phyloP scores from a whole-genome alignment of 495 filamentous ascomycete species.

The Stereocaulon alpinum region DNA sequence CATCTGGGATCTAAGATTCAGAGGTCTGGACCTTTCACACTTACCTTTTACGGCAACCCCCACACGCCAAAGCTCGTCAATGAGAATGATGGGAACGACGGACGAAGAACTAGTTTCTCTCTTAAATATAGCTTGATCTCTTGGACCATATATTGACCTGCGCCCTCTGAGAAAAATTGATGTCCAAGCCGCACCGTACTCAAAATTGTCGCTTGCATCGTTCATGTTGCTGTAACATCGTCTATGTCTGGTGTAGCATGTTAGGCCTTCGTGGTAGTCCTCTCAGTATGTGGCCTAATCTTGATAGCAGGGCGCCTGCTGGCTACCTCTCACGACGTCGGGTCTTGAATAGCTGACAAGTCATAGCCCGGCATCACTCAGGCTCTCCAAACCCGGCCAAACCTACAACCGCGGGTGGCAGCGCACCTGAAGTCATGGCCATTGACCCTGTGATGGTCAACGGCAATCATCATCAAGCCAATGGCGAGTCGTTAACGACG shows the following conservation, averaged over 20 bases:
- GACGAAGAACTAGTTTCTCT: too few relatives aligned
- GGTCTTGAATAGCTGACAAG: not conserved
- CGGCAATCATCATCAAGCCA: not conserved
- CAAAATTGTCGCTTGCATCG: not conserved
- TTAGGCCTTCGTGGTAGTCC: constrained; percentile 8
- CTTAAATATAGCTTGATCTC: too few relatives aligned
- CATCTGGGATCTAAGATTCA: not conserved
- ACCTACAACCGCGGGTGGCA: not conserved
- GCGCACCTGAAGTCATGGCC: not conserved
- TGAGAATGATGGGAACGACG: too few relatives aligned
- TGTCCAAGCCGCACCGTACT: not conserved
- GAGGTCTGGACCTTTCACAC: not conserved
- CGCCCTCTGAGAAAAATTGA: not conserved
- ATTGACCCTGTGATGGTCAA: not conserved
- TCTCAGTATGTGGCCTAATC: constrained; percentile 1
- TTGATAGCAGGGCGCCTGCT: not conserved
- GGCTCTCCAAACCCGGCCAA: not conserved
- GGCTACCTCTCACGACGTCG: not conserved
- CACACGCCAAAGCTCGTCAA: too few relatives aligned
- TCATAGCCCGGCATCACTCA: constrained; percentile 5
- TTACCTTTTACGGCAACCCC: not conserved
- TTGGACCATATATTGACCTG: not conserved
- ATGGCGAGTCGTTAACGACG: not conserved
- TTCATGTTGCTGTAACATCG: constrained; percentile 13
- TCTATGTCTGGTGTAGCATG: constrained; percentile 11